These are phyloP conservation scores for Rosa chinensis DNA, from an alignment of 306 rosid genomes.

Conservation along the genomic window DNA sequence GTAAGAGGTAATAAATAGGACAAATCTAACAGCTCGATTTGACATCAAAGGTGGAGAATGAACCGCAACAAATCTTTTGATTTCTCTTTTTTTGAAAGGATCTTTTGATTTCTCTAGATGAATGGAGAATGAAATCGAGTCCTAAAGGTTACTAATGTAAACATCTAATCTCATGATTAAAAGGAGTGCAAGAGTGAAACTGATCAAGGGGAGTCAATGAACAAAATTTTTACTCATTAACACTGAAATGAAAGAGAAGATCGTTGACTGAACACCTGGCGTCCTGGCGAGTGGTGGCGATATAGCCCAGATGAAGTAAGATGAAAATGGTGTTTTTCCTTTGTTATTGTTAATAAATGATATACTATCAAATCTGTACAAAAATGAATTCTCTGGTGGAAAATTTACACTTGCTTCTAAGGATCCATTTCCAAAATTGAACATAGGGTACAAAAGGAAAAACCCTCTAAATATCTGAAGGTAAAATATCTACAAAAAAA, in stretches of 20 bases:
- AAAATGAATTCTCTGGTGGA: conserved; percentile 52
- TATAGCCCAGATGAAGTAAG: neutral
- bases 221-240: no score
- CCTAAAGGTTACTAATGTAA: neutral
- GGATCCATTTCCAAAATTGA: conserved; percentile 27
- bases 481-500: conserved; percentile 48
- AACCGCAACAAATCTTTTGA: neutral
- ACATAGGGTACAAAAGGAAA: conserved; percentile 24
- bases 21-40: neutral
- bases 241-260: no score
- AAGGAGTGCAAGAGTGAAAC: neutral
- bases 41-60: neutral
- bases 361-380: conserved; percentile 54
- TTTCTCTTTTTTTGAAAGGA: no score
- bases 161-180: neutral
- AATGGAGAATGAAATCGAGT: neutral
- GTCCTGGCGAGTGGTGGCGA: neutral
- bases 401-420: conserved; percentile 37
- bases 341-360: conserved; percentile 41
- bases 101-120: neutral
- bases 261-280: no score
- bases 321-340: conserved; percentile 5
- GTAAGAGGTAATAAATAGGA: neutral
- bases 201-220: neutral
- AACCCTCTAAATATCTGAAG: neutral